These are phyloP conservation scores for Candida maltosa DNA, from an alignment of 805 yeast species.

Conservation along the genomic window DNA sequence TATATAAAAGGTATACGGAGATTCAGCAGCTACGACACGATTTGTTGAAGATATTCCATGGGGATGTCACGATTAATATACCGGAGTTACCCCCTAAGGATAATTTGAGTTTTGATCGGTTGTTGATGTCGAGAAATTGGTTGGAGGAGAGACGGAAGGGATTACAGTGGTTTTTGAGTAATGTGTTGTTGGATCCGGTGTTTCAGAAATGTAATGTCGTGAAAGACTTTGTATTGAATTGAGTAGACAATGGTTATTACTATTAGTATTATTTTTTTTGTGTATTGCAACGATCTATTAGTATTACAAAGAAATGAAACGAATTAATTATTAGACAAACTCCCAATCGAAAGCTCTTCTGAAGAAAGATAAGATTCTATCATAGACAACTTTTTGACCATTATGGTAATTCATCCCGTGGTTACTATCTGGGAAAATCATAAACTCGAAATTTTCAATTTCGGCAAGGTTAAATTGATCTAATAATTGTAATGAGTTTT, in stretches of 20 bases:
- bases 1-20: slow-evolving; percentile 65
- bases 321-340: too few relatives aligned
- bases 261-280: neutral
- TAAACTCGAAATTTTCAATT: slow-evolving; percentile 80
- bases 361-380: slow-evolving; percentile 28
- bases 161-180: slow-evolving; percentile 57
- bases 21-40: slow-evolving; percentile 45
- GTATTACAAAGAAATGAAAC: neutral
- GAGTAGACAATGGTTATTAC: neutral
- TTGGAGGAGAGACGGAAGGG: slow-evolving; percentile 54
- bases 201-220: slow-evolving; percentile 36
- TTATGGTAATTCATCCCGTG: slow-evolving; percentile 72
- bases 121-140: slow-evolving; percentile 43
- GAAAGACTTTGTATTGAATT: slow-evolving; percentile 32
- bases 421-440: slow-evolving; percentile 79
- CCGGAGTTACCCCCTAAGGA: slow-evolving; percentile 54
- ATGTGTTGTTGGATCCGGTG: slow-evolving; percentile 49
- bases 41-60: slow-evolving; percentile 45
- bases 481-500: slow-evolving; percentile 59
- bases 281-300: neutral
- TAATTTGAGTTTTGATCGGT: slow-evolving; percentile 33
- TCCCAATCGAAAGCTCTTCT: slow-evolving; percentile 15
- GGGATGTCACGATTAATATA: slow-evolving; percentile 23
- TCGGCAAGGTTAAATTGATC: slow-evolving; percentile 66
- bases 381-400: slow-evolving; percentile 67